phyloP scores from a whole-genome alignment of 441 rosid species.

The Geranium incanum region DNA sequence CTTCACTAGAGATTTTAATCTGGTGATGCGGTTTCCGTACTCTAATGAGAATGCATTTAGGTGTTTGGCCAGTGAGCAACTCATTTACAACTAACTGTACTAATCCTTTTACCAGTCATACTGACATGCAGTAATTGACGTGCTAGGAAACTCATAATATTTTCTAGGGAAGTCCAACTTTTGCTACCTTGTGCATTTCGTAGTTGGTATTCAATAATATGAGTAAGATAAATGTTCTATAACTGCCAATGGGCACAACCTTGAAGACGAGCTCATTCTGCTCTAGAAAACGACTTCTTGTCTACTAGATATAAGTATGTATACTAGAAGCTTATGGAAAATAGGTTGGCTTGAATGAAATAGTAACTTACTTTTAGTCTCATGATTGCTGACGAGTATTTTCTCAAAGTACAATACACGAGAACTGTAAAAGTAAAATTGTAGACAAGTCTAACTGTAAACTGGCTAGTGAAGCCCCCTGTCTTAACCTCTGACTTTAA shows the following conservation, averaged over 20 bases:
- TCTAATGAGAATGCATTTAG: background rate
- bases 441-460: background rate
- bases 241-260: background rate
- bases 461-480: background rate
- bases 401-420: background rate
- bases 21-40: background rate
- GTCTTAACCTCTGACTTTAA: background rate
- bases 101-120: background rate
- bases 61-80: background rate
- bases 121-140: background rate
- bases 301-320: no score
- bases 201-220: background rate
- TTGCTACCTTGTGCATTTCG: background rate
- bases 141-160: background rate
- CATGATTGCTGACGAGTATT: background rate
- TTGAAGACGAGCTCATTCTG: background rate
- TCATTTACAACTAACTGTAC: background rate
- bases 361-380: background rate
- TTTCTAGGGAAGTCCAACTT: background rate
- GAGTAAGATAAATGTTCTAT: background rate
- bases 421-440: background rate
- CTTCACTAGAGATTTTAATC: background rate
- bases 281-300: background rate
- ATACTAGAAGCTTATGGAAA: background rate
- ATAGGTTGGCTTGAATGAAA: background rate